Base-by-base conservation (phyloP, 805 yeast species). In the Wickerhamomyces rabaulensis region DNA sequence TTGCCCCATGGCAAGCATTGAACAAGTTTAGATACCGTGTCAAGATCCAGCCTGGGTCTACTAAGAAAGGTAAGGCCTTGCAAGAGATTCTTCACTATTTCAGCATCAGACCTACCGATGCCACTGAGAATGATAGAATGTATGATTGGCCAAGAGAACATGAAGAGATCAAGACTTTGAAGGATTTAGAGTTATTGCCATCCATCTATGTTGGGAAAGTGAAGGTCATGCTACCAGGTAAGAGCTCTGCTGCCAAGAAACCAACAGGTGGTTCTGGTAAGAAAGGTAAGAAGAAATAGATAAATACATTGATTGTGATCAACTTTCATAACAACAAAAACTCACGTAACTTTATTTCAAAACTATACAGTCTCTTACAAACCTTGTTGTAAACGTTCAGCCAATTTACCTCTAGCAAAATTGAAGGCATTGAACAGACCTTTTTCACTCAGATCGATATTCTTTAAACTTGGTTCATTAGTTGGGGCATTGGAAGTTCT, bases 1-100 rank as follows among this genome's bases (percentile, higher is more conserved):
- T 90, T 73, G 97, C 94, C 0, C 99, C 99, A 2, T 94, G 97
- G 96, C 66, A 78, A 12, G 75, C 97, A 0, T 63, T 94, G 52
- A 74, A 70, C 49, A 85, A 85, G 61, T 79, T 75, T 63, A 82
- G 86, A 58, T 90, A 87, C 66, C 89, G 89, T 62, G 83, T 87
- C 31, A 92, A 92, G 62, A 66, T 92, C 26, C 87, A 82, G 54
- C 91, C 96, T 0, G 83, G 83, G 1, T 71, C 76, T 25, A 81
- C 82, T 23, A 94, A 94, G 63, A 91, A 92, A 61, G 96, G 97
- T 2, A 94, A 94, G 60, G 82, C 94, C 2, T 70, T 88, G 31
- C 74, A 75, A 46, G 97, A 90, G 49, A 73, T 83, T 1, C 57
- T 88, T 49, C 73, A 78, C 45, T 75, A 74, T 55, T 80, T 91